Percentiles rank a stretch among this genome's conserved stretches.
Conservation (phyloP, 768 basidiomycete genomes). For the Butyriboletus loyo region DNA sequence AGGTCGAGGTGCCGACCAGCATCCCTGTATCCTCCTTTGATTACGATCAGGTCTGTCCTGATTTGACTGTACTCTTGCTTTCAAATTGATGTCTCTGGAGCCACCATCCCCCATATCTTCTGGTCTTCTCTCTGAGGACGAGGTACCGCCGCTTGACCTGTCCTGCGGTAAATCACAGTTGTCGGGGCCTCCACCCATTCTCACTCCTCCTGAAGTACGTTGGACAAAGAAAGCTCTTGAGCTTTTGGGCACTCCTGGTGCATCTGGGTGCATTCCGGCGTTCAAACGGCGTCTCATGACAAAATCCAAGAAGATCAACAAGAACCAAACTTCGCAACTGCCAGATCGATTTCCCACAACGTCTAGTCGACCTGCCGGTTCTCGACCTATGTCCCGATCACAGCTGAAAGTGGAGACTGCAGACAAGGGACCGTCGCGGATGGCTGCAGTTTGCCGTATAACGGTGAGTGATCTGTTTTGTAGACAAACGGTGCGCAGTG, state of each 20-base stretch:
- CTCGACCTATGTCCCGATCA: not conserved
- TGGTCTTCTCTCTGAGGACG: too few relatives aligned
- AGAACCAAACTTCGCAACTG: not conserved
- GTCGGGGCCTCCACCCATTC: too few relatives aligned
- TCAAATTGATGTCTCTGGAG: too few relatives aligned
- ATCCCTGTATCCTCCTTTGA: too few relatives aligned
- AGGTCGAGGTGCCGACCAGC: too few relatives aligned
- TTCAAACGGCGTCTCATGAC: not conserved
- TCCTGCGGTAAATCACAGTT: too few relatives aligned
- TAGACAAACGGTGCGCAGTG: not conserved
- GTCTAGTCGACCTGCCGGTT: not conserved
- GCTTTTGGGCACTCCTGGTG: not conserved
- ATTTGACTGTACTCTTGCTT: too few relatives aligned
- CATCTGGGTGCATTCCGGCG: not conserved
- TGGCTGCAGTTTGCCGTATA: not conserved
- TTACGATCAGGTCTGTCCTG: too few relatives aligned
- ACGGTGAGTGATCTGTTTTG: not conserved
- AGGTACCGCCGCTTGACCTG: too few relatives aligned
- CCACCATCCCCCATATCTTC: too few relatives aligned
- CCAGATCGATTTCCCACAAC: not conserved
- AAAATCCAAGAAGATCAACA: not conserved
- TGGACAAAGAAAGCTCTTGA: too few relatives aligned
- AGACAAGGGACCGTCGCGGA: not conserved
- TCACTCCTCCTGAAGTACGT: too few relatives aligned
- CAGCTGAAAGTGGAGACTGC: not conserved